Evolutionary conservation across 2,329 filamentous ascomycete genomes (phyloP).

Genomic region (Xylaria sp.): DNA sequence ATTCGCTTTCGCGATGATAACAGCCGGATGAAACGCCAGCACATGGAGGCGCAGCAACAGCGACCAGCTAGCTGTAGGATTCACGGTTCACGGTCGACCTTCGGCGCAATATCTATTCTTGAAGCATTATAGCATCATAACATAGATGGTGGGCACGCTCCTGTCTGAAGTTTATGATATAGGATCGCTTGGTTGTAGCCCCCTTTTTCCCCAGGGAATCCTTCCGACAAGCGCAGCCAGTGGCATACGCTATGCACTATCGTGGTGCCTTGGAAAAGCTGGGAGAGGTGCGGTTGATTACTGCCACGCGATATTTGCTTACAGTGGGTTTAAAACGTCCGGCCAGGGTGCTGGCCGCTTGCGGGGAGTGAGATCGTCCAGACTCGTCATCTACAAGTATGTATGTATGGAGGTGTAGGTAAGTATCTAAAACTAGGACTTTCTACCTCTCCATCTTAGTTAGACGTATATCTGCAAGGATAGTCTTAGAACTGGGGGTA

Average conservation of each 20-base stretch:
- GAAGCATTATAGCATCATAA: slow-evolving; percentile 33
- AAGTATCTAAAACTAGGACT: slow-evolving; percentile 26
- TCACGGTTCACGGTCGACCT: slow-evolving; percentile 30
- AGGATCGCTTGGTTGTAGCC: slow-evolving; percentile 37
- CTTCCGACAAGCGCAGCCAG: slow-evolving; percentile 35
- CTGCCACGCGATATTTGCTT: slow-evolving; percentile 42
- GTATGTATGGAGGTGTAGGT: neutral
- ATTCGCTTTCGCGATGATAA: slow-evolving; percentile 16
- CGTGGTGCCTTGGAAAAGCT: slow-evolving; percentile 1
- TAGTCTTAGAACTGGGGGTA: slow-evolving; percentile 3
- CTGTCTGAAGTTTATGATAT: slow-evolving; percentile 38
- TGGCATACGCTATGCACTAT: slow-evolving; percentile 17
- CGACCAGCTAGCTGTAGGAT: slow-evolving; percentile 20
- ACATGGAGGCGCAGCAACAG: slow-evolving; percentile 38
- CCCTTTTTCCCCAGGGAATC: slow-evolving; percentile 40
- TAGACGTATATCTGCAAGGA: too few relatives aligned
- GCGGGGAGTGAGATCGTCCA: slow-evolving; percentile 14
- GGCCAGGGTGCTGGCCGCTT: slow-evolving; percentile 16
- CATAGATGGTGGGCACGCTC: slow-evolving; percentile 32
- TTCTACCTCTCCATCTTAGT: neutral
- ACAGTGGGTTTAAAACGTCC: slow-evolving; percentile 30
- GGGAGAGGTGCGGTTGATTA: slow-evolving; percentile 28
- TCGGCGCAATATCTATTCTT: slow-evolving; percentile 35
- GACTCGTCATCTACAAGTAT: slow-evolving; percentile 6
- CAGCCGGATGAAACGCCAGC: slow-evolving; percentile 34